These are phyloP conservation scores for Lonicera japonica DNA, from an alignment of 129 eudicot species.

Conservation along the genomic window DNA sequence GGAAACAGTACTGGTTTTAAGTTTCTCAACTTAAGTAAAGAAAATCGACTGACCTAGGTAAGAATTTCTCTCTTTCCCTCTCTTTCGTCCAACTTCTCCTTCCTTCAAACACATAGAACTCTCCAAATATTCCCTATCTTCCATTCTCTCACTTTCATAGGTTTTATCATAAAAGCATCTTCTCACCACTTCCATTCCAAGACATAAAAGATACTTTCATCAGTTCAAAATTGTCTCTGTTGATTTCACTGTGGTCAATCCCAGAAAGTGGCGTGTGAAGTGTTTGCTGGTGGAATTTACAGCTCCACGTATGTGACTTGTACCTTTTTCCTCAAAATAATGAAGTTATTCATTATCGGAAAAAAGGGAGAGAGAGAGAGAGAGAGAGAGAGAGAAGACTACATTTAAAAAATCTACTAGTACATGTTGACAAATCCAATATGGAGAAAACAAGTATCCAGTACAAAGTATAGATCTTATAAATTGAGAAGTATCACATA, in stretches of 20 bases:
- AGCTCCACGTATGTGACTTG: neutral
- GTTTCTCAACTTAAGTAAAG: too few relatives aligned
- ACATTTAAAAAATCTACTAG: neutral
- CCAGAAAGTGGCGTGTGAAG: too few relatives aligned
- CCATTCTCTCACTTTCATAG: neutral
- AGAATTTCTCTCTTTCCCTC: neutral
- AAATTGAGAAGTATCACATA: conserved; percentile 37
- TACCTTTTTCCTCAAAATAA: neutral
- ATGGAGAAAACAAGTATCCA: neutral
- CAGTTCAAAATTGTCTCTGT: neutral
- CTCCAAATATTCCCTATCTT: neutral
- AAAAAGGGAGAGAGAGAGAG: neutral
- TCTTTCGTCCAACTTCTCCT: neutral
- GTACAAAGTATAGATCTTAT: neutral
- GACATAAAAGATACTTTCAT: neutral
- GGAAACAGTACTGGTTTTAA: too few relatives aligned
- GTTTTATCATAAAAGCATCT: neutral
- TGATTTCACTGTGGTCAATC: neutral
- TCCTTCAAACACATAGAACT: neutral
- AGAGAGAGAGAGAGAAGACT: too few relatives aligned
- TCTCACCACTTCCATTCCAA: neutral
- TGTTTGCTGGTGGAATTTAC: neutral
- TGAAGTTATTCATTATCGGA: neutral
- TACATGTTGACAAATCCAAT: neutral
- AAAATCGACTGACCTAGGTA: neutral